Evolutionary conservation across 345 rosid species (phyloP).

Genomic region (Citrus unshiu): DNA sequence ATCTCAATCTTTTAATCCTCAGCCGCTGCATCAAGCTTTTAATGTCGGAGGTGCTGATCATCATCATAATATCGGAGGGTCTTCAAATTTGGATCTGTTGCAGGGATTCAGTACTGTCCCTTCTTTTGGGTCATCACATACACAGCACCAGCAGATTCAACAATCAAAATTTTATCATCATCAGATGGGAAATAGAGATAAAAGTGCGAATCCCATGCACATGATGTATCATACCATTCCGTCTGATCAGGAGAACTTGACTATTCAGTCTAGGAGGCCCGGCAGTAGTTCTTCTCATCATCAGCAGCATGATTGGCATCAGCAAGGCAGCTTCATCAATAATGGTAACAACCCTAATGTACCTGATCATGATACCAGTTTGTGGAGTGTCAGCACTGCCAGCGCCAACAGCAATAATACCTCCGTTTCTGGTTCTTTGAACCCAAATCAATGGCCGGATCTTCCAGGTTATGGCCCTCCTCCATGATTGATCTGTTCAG

Average conservation of each 20-base stretch:
- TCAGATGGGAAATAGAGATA: conserved; percentile 16
- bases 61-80: conserved; percentile 10
- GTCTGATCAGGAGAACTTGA: conserved; percentile 16
- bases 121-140: conserved; percentile 18
- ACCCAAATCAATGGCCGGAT: conserved; percentile 34
- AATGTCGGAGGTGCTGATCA: conserved; percentile 10
- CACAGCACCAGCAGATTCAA: conserved; percentile 20
- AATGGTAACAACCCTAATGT: conserved; percentile 20
- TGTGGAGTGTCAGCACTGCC: conserved; percentile 33
- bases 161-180: conserved; percentile 23
- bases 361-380: conserved; percentile 25
- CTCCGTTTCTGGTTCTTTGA: conserved; percentile 24
- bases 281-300: not conserved
- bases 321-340: conserved; percentile 8
- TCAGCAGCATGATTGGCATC: conserved; percentile 30
- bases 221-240: conserved; percentile 7
- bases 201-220: conserved; percentile 6
- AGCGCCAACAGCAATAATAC: conserved; percentile 9
- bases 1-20: conserved; percentile 21
- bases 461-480: conserved; percentile 34
- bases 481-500: conserved; percentile 13
- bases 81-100: conserved; percentile 36
- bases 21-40: conserved; percentile 13
- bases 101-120: conserved; percentile 24
- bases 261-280: conserved; percentile 15